phyloP scores from a whole-genome alignment of 306 rosid genomes.

The Ochetophila trinervis region DNA sequence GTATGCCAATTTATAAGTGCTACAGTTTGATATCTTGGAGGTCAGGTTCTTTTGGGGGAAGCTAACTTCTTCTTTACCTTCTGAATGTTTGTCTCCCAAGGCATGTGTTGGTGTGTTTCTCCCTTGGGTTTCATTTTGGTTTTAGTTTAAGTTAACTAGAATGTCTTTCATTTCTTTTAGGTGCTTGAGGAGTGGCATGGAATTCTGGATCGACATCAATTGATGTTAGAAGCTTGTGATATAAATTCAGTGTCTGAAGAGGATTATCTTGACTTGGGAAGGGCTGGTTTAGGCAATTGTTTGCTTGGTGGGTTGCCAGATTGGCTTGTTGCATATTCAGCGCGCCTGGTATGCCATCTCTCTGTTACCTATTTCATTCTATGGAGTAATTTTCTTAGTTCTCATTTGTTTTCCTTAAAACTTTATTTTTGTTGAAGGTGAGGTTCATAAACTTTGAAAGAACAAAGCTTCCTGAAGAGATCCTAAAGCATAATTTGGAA shows the following conservation, averaged over 20 bases:
- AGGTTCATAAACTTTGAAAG: slow-evolving; percentile 87
- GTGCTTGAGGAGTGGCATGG: slow-evolving; percentile 95
- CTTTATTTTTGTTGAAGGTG: slow-evolving; percentile 61
- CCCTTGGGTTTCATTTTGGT: neutral
- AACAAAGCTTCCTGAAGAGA: slow-evolving; percentile 92
- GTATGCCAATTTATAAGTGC: slow-evolving; percentile 26
- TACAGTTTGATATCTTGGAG: neutral
- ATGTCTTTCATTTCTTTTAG: slow-evolving; percentile 36
- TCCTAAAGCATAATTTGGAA: slow-evolving; percentile 76
- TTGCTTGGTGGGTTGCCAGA: slow-evolving; percentile 96
- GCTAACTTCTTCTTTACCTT: neutral
- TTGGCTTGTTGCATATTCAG: slow-evolving; percentile 94
- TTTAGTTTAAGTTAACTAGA: slow-evolving; percentile 27
- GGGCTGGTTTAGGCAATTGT: slow-evolving; percentile 98
- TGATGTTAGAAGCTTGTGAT: slow-evolving; percentile 95
- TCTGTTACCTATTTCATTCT: slow-evolving; percentile 5
- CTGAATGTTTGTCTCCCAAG: neutral
- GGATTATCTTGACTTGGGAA: slow-evolving; percentile 79
- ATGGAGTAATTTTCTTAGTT: neutral
- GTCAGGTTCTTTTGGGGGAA: neutral
- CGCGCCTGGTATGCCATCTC: slow-evolving; percentile 75
- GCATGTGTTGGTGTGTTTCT: slow-evolving; percentile 10
- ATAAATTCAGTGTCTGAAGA: slow-evolving; percentile 77
- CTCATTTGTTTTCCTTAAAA: slow-evolving; percentile 30
- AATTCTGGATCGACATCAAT: slow-evolving; percentile 68